These are phyloP conservation scores for Vaccinium myrtillus DNA, from an alignment of 148 eudicot species.

Conservation along the genomic window DNA sequence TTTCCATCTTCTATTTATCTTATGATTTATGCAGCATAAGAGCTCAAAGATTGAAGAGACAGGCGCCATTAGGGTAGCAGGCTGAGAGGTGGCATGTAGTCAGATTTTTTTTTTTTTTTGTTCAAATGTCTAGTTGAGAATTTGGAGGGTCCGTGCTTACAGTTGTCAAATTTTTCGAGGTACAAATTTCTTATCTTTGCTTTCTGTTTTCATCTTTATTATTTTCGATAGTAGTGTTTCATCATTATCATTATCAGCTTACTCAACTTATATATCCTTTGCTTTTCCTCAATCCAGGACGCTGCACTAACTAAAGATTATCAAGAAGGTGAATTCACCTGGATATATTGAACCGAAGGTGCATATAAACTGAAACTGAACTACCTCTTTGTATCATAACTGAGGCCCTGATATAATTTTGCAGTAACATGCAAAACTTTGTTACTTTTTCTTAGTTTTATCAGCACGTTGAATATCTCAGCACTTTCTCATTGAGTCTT, in stretches of 20 bases:
- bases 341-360: constrained; percentile 29
- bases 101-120: constrained; percentile 16
- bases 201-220: not conserved
- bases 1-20: constrained; percentile 17
- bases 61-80: constrained; percentile 82
- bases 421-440: constrained; percentile 19
- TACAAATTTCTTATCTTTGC: constrained; percentile 19
- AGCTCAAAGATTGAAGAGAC: constrained; percentile 86
- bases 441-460: constrained; percentile 7
- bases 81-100: constrained; percentile 41
- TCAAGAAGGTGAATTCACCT: constrained; percentile 36
- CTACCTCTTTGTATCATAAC: constrained; percentile 29
- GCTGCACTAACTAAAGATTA: constrained; percentile 18
- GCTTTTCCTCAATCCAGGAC: constrained; percentile 23
- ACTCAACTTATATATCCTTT: not conserved
- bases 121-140: constrained; percentile 47
- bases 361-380: constrained; percentile 33
- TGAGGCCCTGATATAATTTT: constrained; percentile 21
- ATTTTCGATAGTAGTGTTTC: not conserved
- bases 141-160: constrained; percentile 28
- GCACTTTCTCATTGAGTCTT: constrained; percentile 23
- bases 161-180: constrained; percentile 32
- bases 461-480: constrained; percentile 28
- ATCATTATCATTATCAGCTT: not conserved
- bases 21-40: constrained; percentile 66